Percentiles rank a stretch among this genome's conserved stretches.
Evolutionary conservation across 805 yeast species (phyloP).

Genomic region (Dipodascus geniculatus): DNA sequence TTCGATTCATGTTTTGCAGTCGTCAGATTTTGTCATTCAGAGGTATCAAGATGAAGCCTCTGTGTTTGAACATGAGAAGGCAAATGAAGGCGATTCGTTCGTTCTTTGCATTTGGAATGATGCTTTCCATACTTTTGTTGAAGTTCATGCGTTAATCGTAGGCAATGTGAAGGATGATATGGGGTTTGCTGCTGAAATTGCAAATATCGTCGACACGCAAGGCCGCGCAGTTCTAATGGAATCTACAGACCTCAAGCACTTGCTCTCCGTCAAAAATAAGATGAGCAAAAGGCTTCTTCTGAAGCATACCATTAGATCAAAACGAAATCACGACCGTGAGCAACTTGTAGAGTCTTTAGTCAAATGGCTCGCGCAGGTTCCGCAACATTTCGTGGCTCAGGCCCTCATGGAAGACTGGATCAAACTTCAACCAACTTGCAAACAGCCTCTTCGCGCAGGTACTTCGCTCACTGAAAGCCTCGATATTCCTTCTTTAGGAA

Average conservation of each 20-base stretch:
- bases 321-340: background rate
- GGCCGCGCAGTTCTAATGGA: background rate
- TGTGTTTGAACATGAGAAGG: constrained; percentile 10
- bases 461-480: background rate
- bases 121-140: background rate
- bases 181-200: background rate
- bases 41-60: constrained; percentile 17
- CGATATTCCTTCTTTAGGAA: background rate
- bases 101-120: background rate
- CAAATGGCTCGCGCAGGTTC: background rate
- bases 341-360: background rate
- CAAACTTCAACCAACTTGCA: background rate
- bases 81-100: background rate
- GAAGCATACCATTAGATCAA: background rate
- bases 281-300: background rate
- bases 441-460: background rate
- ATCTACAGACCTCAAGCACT: background rate
- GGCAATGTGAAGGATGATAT: background rate
- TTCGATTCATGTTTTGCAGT: constrained; percentile 20
- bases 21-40: constrained; percentile 17
- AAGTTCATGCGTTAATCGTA: background rate
- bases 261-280: background rate
- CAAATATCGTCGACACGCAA: background rate
- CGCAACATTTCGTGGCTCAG: background rate
- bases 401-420: background rate